Evolutionary conservation across 1,139 yeast species (phyloP), one percentile per base, ranked within the genome.

Genomic region (Magnusiomyces sp.): DNA sequence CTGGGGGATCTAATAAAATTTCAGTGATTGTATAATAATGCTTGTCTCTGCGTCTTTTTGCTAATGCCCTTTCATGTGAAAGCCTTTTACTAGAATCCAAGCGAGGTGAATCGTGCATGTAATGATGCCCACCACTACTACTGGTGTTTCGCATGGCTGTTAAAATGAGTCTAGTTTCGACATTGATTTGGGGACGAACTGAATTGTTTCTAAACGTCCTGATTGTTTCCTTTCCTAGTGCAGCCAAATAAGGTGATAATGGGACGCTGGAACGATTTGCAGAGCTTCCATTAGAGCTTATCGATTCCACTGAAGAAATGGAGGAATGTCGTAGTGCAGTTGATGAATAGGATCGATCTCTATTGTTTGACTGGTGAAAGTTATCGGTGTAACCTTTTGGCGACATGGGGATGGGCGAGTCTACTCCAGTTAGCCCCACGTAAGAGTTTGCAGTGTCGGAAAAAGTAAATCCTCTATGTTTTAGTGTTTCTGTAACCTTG

Each of bases 131-230:
- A 69, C 37, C 43, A 10, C 49, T 73, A 52, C 75, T 78, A 11
- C 75, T 77, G n/a, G n/a, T n/a, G 1, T 77, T 68, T 49, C 87
- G 67, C 5, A 83, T 79, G 1, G 86, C 87, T 0, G 86, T 80
- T n/a, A 81, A 67, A 33, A 81, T 63, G 10, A 81, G 65, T 51
- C 72, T 71, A 13, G 69, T 62, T 5, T 66, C 60, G 2, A 64
- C 61, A 53, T 74, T 71, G 11, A 80, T 69, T 16, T 61, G 61
- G 1, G 85, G 84, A 14, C 31, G 16, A 29, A 48, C 51, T 10
- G 29, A 34, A 14, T 27, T 27, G 10, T 36, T 19, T 10, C 19
- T 60, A 55, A 79, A 77, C n/a, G 71, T 57, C 9, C 66, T 59
- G 55, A 77, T 75, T 0, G 79, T 73, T 19, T 62, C 58, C 1